Base-by-base conservation (phyloP, 495 filamentous ascomycete genomes). In the Aspergillus saccharolyticus region DNA sequence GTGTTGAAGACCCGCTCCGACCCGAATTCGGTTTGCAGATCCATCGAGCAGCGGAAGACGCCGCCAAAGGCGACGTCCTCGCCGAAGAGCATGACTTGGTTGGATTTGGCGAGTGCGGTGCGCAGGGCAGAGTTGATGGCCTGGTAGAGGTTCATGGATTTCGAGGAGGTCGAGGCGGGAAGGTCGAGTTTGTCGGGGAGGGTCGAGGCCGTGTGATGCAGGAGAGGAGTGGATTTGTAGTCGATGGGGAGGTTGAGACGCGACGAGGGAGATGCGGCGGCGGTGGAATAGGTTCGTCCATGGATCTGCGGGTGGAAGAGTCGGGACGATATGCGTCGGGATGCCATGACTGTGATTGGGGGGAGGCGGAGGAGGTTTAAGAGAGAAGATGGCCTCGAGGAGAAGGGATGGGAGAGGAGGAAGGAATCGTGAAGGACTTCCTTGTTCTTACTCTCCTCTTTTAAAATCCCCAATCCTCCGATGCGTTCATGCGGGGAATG, bases 21-120 rank as follows among this genome's bases (percentile, higher is more conserved):
- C 4, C 94, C 94, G 69, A 94, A 97, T 54, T 88, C 87, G 45
- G 87, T 85, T 21, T 90, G 83, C 10, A 98, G 82, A 64, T 92
- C 89, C 85, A 91, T 90, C 43, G 89, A 93, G 74, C 93, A 97
- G 30, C 94, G 86, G 70, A 98, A 98, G 19, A 98, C 94, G 24
- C 94, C 94, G 15, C 94, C 94, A 62, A 98, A 98, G 39, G 93
- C 88, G 20, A 98, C 90, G 69, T 98, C 94, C 75, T 98, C 94
- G 46, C 94, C 94, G 59, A 98, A 98, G 30, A 98, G 81, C 44
- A 96, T 75, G 21, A 95, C 90, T 19, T 86, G 86, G 55, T 93
- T 89, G 60, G 96, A 92, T 16, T 85, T 82, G 14, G 86, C 79
- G n/a, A 98, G 80, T 30, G 94, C 88, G 43, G 83, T 87, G 28